Base-by-base conservation (phyloP, 805 yeast species). In the Candida silvatica region DNA sequence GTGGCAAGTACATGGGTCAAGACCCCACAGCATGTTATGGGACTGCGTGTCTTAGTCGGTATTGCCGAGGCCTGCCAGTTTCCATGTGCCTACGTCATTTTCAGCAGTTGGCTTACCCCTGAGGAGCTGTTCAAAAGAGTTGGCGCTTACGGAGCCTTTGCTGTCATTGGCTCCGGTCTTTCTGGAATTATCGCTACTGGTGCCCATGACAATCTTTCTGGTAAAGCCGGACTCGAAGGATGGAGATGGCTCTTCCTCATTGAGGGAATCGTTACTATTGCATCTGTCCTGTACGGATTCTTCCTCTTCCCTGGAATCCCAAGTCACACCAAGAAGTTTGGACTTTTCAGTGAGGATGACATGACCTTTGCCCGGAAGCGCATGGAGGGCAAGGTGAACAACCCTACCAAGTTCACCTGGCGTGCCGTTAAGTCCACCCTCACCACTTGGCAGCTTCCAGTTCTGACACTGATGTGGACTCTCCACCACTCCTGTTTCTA, bases 201-300 rank as follows among this genome's bases (percentile, higher is more conserved):
- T 8, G 65, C 77, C 20, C 67, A 59, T 37, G 46, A 62, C 17
- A 44, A 55, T 27, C 49, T 80, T 43, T 56, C 64, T 35, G 83
- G 80, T 20, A 58, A 50, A 8, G 48, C 52, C 31, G 84, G 84
- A 0, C 56, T 71, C 9, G 64, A 66, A 6, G 76, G 83, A 9
- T 80, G 86, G 86, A 65, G 77, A 60, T 80, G 86, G 86, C 72
- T 76, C 50, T 80, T 76, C 47, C 71, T 80, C 31, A 65, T 80
- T 41, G 84, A 78, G 50, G 79, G 78, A 9, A 47, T 72, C 32
- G 66, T 80, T 32, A 72, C 80, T 4, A 47, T 78, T 19, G 73
- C 65, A 2, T 69, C 80, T 25, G 81, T 79, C 5, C 8, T 79
- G 6, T 74, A 68, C 42, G 82, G 84, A 1, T 61, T 71, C 27